phyloP scores from a whole-genome alignment of 441 rosid genomes.

The Bruguiera hainesii region DNA sequence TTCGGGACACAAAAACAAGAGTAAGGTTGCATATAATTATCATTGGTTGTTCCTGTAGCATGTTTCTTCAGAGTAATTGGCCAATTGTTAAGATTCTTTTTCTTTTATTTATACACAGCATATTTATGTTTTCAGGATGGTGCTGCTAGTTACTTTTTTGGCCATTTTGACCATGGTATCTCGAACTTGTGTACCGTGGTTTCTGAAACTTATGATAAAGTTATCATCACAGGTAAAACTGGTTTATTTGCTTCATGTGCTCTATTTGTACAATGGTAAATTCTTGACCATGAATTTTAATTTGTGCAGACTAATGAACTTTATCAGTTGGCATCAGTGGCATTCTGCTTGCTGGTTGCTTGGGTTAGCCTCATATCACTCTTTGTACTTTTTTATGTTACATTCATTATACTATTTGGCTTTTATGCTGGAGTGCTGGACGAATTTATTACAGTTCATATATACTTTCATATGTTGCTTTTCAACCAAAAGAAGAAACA shows the following conservation, averaged over 20 bases:
- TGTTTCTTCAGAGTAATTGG: background rate
- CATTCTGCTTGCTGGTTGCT: constrained; percentile 96
- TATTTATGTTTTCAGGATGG: constrained; percentile 59
- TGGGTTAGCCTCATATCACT: constrained; percentile 66
- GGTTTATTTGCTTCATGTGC: constrained; percentile 12
- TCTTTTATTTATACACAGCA: constrained; percentile 7
- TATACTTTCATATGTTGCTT: background rate
- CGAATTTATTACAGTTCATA: background rate
- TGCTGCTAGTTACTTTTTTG: constrained; percentile 66
- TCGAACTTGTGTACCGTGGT: constrained; percentile 94
- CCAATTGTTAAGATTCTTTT: background rate
- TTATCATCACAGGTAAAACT: constrained; percentile 74
- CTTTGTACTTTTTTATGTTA: constrained; percentile 11
- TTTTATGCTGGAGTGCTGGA: background rate
- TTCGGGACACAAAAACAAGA: no score
- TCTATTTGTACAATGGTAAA: constrained; percentile 16
- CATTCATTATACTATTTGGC: background rate
- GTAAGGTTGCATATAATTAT: no score
- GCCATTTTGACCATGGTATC: constrained; percentile 65
- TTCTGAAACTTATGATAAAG: constrained; percentile 91
- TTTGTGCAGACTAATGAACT: constrained; percentile 90
- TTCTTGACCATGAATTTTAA: constrained; percentile 24
- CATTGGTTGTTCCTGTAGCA: background rate
- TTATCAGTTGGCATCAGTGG: constrained; percentile 90
- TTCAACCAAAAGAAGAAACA: background rate